Percentiles rank a stretch among this genome's conserved stretches.
phyloP scores from a whole-genome alignment of 495 filamentous ascomycete genomes.

The Annulohypoxylon nitens region DNA sequence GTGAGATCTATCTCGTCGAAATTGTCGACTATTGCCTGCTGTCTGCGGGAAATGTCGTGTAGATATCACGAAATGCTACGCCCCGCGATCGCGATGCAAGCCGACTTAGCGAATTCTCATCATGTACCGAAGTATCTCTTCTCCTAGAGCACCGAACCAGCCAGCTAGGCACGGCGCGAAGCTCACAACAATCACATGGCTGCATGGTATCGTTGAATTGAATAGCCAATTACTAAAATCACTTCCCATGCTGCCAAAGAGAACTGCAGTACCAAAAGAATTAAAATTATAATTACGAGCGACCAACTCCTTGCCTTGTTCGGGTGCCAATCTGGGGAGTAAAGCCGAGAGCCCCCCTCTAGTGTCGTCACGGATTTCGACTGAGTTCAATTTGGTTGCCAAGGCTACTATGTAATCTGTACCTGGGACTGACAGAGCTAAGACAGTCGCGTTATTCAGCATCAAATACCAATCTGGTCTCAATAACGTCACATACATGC shows the following conservation, averaged over 20 bases:
- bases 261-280: constrained; percentile 27
- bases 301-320: constrained; percentile 35
- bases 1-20: constrained; percentile 21
- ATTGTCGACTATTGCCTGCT: constrained; percentile 17
- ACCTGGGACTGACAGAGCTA: constrained; percentile 5
- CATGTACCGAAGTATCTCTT: neutral
- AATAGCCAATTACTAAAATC: constrained; percentile 33
- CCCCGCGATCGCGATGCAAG: constrained; percentile 25
- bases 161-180: constrained; percentile 25
- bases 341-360: constrained; percentile 40
- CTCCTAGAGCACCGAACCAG: neutral
- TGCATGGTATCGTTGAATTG: constrained; percentile 33
- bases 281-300: constrained; percentile 47
- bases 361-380: constrained; percentile 27
- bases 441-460: constrained; percentile 19
- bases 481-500: constrained; percentile 39
- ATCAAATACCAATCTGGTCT: constrained; percentile 8
- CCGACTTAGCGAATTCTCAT: constrained; percentile 14
- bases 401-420: constrained; percentile 3
- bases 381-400: neutral
- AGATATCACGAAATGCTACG: constrained; percentile 30
- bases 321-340: constrained; percentile 45
- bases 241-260: constrained; percentile 20
- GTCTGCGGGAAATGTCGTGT: constrained; percentile 31
- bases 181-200: constrained; percentile 37